phyloP scores from a whole-genome alignment of 345 rosid genomes.

The Eucalyptus pauciflora region DNA sequence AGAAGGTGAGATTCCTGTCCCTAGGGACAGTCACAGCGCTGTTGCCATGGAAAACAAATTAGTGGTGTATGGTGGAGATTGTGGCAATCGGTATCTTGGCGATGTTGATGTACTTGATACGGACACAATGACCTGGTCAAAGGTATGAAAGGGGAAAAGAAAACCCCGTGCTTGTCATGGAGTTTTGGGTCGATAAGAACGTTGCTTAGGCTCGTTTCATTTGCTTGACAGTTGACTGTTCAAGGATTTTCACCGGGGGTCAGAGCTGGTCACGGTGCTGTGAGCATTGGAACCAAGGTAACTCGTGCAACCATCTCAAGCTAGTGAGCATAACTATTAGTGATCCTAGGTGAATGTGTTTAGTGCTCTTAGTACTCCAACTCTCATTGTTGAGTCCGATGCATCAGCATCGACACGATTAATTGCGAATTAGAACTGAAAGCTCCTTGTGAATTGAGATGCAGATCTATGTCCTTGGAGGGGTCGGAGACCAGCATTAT shows the following conservation, averaged over 20 bases:
- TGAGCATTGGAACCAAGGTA: constrained; percentile 45
- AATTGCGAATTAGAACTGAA: neutral
- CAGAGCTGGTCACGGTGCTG: constrained; percentile 69
- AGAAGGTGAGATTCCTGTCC: constrained; percentile 53
- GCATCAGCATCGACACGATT: neutral
- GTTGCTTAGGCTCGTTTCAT: neutral
- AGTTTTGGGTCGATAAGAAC: neutral
- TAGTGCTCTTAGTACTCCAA: neutral
- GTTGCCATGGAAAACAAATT: constrained; percentile 36
- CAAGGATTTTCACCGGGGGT: constrained; percentile 51
- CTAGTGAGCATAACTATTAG: neutral
- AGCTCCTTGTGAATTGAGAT: neutral
- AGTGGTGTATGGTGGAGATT: constrained; percentile 60
- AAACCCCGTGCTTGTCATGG: neutral
- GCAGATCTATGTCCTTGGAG: constrained; percentile 63
- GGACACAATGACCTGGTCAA: constrained; percentile 45
- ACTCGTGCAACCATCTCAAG: neutral
- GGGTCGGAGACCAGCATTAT: constrained; percentile 63
- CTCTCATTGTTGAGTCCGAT: neutral
- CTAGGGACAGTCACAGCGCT: constrained; percentile 65
- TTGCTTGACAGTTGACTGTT: constrained; percentile 22
- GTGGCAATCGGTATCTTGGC: constrained; percentile 61
- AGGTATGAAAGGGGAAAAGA: constrained; percentile 15
- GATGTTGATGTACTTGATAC: constrained; percentile 43
- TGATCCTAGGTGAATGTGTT: neutral